A percentile compares a stretch with the other conserved stretches of the same genome.
Conservation (phyloP, 2,329 filamentous ascomycete genomes). For the Fusarium chuoi region DNA sequence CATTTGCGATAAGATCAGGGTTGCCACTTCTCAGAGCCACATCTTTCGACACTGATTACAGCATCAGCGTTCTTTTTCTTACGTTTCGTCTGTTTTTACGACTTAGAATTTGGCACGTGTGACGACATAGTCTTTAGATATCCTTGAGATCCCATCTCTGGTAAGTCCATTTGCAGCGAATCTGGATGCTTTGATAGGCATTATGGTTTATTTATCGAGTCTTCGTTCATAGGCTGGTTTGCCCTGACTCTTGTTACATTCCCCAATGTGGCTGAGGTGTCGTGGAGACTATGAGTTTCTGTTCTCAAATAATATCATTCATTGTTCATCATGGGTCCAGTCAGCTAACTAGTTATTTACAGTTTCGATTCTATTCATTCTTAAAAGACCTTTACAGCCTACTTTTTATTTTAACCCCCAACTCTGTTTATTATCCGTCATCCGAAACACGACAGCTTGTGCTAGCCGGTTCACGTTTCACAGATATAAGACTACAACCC, state of each 20-base stretch:
- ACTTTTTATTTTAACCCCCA: slow-evolving; percentile 12
- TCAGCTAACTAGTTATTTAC: slow-evolving; percentile 36
- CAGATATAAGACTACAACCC: neutral
- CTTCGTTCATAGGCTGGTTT: slow-evolving; percentile 1
- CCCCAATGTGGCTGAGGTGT: slow-evolving; percentile 18
- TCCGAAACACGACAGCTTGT: slow-evolving; percentile 11
- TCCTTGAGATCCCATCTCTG: slow-evolving; percentile 43
- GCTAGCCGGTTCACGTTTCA: neutral
- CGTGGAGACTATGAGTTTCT: slow-evolving; percentile 26
- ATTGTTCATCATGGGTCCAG: slow-evolving; percentile 27
- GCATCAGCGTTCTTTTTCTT: slow-evolving; percentile 31
- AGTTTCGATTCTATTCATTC: slow-evolving; percentile 38
- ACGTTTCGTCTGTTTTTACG: slow-evolving; percentile 41
- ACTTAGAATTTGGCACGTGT: slow-evolving; percentile 45
- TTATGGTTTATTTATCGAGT: slow-evolving; percentile 18
- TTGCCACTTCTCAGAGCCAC: slow-evolving; percentile 38
- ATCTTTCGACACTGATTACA: slow-evolving; percentile 23
- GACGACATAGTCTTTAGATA: slow-evolving; percentile 44
- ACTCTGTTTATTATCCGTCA: slow-evolving; percentile 7
- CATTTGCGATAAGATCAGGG: slow-evolving; percentile 30
- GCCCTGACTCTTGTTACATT: slow-evolving; percentile 10
- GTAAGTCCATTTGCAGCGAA: slow-evolving; percentile 27
- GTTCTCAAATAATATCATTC: slow-evolving; percentile 16
- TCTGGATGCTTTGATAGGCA: slow-evolving; percentile 1
- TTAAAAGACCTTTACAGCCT: slow-evolving; percentile 29